Conservation (phyloP, 2,329 filamentous ascomycete genomes). For the Fusarium gaditjirri region DNA sequence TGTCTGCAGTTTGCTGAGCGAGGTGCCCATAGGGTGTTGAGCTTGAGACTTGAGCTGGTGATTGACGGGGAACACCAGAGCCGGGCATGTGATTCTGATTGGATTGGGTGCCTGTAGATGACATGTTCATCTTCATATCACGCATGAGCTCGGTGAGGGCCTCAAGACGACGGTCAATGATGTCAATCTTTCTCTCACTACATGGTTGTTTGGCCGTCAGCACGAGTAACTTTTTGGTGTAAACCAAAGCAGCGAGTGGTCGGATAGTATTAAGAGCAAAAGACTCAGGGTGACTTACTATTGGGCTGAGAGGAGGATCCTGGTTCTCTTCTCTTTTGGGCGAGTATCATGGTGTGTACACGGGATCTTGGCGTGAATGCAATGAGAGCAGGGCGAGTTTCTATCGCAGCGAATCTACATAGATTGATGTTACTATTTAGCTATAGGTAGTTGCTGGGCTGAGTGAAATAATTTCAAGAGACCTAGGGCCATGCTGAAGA, state of each 20-base stretch:
- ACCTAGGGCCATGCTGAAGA: neutral
- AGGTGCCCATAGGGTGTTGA: slow-evolving; percentile 36
- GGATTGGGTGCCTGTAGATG: slow-evolving; percentile 16
- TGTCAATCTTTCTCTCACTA: slow-evolving; percentile 54
- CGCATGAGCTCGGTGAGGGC: slow-evolving; percentile 48
- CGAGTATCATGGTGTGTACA: slow-evolving; percentile 49
- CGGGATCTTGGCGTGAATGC: slow-evolving; percentile 51
- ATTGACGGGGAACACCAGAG: slow-evolving; percentile 23
- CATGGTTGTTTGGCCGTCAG: neutral
- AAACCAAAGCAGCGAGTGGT: neutral
- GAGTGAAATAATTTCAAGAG: neutral
- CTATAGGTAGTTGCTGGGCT: neutral
- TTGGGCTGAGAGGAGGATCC: slow-evolving; percentile 52
- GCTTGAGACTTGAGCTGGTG: slow-evolving; percentile 17
- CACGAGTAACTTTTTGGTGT: neutral
- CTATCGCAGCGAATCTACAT: slow-evolving; percentile 52
- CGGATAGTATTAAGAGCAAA: neutral
- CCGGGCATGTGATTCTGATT: slow-evolving; percentile 26
- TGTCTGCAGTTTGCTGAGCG: slow-evolving; percentile 37
- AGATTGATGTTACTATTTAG: slow-evolving; percentile 10
- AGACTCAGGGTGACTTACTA: slow-evolving; percentile 46
- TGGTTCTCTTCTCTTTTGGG: slow-evolving; percentile 51
- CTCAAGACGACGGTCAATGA: slow-evolving; percentile 51
- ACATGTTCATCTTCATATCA: slow-evolving; percentile 47
- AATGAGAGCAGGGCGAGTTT: slow-evolving; percentile 52